phyloP scores from a whole-genome alignment of 23 red algal species.

The Gracilariopsis chorda region DNA sequence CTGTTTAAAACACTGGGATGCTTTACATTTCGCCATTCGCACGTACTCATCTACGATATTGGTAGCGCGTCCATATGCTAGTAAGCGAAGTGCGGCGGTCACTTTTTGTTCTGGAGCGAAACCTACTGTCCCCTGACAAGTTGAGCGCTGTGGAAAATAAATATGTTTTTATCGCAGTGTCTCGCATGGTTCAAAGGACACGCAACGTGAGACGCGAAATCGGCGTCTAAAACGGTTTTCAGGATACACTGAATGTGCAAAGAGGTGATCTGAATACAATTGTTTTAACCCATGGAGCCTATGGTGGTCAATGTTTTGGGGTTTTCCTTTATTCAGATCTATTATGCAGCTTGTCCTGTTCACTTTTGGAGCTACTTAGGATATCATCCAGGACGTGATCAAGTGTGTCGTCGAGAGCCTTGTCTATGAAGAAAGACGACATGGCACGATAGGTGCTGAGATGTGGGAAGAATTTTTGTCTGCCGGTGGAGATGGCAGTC shows the following conservation, averaged over 20 bases:
- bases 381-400: too few relatives aligned
- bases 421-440: too few relatives aligned
- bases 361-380: too few relatives aligned
- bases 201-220: not conserved
- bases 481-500: too few relatives aligned
- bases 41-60: constrained; percentile 3
- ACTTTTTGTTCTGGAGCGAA: not conserved
- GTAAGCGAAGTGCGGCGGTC: not conserved
- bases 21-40: not conserved
- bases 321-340: not conserved
- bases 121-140: not conserved
- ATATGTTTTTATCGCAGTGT: not conserved
- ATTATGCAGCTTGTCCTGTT: too few relatives aligned
- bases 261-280: not conserved
- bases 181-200: not conserved
- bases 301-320: not conserved
- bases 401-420: too few relatives aligned
- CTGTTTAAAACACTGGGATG: not conserved
- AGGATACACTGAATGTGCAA: not conserved
- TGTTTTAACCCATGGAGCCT: not conserved
- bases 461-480: too few relatives aligned
- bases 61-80: not conserved
- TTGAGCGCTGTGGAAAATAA: not conserved
- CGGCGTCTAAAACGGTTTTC: not conserved
- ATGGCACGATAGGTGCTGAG: too few relatives aligned